Base-by-base conservation (phyloP, 2,329 filamentous ascomycete species). In the Talaromyces marneffei region DNA sequence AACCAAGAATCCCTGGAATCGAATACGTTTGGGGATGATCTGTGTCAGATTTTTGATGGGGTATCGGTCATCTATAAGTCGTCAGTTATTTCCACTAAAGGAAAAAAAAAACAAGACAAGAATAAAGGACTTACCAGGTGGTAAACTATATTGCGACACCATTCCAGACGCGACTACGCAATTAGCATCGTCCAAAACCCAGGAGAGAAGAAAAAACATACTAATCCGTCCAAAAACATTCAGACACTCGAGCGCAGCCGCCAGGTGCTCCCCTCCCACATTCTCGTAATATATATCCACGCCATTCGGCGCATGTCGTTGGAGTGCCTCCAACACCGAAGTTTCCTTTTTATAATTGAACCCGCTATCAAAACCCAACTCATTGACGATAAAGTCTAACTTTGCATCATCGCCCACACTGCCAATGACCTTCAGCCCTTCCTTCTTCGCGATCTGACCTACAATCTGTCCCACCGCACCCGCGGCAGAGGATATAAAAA, bases 331-430 rank as follows among this genome's bases (percentile, higher is more conserved):
- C 0, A 75, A 70, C 0, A 89, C 82, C 67, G 82, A 84, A 78
- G 93, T 89, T 7, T 50, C 57, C 66, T 85, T 92, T 83, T 94
- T 93, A 82, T 95, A 95, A 81, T 95, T 94, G 68, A 92, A 94
- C 6, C 87, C 91, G 12, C 74, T 82, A 69, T 91, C 87, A 71
- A 92, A 92, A 18, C 82, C 80, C 31, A 92, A 81, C 58, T 89
- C 85, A 57, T 88, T 85, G 61, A 74, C 78, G 71, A 91, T 88
- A 73, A 86, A 94, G 20, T 89, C 85, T 20, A 92, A 80, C 80
- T 96, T 95, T 69, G 89, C 87, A 70, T 92, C 88, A 29, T 85
- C 85, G 2, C 91, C 91, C 8, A 91, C 90, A 57, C 86, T 90
- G 16, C 91, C 91, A 65, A 95, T 87, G 42, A 95, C 91, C 46